Evolutionary conservation across 495 filamentous ascomycete genomes (phyloP).

Genomic region (Daldinia decipiens): DNA sequence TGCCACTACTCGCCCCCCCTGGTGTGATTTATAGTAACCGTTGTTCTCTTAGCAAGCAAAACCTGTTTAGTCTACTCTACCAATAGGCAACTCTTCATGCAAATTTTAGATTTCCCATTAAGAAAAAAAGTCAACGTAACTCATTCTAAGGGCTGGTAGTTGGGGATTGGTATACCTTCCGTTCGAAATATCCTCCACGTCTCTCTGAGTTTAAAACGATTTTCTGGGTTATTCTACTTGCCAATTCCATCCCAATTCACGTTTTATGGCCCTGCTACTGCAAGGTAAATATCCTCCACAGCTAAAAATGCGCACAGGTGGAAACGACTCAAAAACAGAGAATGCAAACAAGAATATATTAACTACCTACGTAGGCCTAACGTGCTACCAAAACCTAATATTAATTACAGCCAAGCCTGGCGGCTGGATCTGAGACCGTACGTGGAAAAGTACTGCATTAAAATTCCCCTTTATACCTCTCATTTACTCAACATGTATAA

Average conservation of each 20-base stretch:
- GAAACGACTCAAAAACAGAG: slow-evolving; percentile 15
- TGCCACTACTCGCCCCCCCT: no score
- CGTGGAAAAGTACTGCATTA: not conserved
- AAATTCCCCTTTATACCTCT: no score
- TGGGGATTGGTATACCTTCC: slow-evolving; percentile 56
- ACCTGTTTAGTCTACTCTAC: no score
- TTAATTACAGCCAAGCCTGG: slow-evolving; percentile 24
- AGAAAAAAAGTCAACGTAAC: slow-evolving; percentile 53
- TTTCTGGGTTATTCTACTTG: slow-evolving; percentile 40
- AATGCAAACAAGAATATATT: slow-evolving; percentile 30
- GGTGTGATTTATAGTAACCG: no score
- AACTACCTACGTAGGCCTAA: slow-evolving; percentile 17
- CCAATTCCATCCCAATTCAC: slow-evolving; percentile 48
- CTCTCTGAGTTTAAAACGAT: slow-evolving; percentile 36
- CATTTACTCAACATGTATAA: no score
- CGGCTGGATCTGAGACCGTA: slow-evolving; percentile 33
- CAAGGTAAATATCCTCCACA: no score
- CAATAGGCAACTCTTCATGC: no score
- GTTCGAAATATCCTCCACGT: slow-evolving; percentile 48
- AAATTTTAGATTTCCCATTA: slow-evolving; percentile 52
- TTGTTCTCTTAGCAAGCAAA: no score
- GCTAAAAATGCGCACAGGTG: not conserved
- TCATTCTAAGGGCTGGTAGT: slow-evolving; percentile 49
- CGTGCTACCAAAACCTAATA: slow-evolving; percentile 22
- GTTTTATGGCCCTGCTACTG: no score